Conservation (phyloP, 1,284 basidiomycete genomes). For the Melampsora abietis-canadensis region DNA sequence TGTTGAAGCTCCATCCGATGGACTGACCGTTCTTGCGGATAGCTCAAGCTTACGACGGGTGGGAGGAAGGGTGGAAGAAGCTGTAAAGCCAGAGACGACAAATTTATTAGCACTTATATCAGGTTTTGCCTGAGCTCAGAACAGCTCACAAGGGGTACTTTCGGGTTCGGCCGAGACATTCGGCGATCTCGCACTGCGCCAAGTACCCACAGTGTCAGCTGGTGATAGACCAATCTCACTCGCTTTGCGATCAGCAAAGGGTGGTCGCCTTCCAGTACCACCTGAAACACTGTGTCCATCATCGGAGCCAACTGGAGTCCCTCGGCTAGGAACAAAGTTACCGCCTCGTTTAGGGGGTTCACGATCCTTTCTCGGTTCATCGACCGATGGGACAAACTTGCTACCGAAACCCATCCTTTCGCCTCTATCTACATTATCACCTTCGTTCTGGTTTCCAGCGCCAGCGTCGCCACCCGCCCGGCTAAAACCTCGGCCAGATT, state of each 20-base stretch:
- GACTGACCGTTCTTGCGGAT: constrained; percentile 24
- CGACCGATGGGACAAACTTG: constrained; percentile 32
- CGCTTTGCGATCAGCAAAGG: constrained; percentile 12
- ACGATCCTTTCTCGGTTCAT: constrained; percentile 29
- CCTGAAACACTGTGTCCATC: constrained; percentile 33
- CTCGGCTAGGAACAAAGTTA: constrained; percentile 25
- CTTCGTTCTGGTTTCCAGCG: constrained; percentile 3
- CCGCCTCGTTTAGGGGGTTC: constrained; percentile 27
- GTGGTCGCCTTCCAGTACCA: constrained; percentile 12
- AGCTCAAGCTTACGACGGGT: constrained; percentile 37
- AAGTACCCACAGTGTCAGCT: constrained; percentile 29
- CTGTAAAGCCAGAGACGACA: not conserved
- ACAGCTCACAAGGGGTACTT: constrained; percentile 4
- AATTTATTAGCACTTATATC: not conserved
- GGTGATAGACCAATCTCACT: constrained; percentile 17
- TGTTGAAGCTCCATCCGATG: constrained; percentile 16
- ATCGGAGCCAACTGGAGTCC: constrained; percentile 25
- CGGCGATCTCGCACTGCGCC: constrained; percentile 22
- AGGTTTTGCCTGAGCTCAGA: not conserved
- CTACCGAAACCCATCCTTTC: constrained; percentile 36
- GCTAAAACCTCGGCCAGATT: constrained; percentile 30
- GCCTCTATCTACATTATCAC: constrained; percentile 29
- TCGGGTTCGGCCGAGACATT: constrained; percentile 9
- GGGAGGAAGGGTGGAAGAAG: constrained; percentile 11
- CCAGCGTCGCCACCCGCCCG: not conserved